Evolutionary conservation across 192 early-diverging fungal species (phyloP).

Genomic region (Coemansia aciculifera): DNA sequence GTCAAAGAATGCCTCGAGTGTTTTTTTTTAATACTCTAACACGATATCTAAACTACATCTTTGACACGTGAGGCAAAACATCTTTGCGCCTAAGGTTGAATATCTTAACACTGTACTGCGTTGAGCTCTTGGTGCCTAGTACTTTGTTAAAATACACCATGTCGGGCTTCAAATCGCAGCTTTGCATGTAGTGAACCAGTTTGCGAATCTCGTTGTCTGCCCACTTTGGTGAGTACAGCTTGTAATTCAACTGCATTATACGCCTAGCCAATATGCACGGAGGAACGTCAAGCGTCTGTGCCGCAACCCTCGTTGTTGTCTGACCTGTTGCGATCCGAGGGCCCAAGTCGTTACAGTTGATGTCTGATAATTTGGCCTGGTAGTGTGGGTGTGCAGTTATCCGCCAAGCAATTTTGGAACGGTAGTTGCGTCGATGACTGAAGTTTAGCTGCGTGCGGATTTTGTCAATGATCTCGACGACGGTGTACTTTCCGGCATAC

Average conservation of each 20-base stretch:
- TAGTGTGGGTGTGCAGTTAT: neutral
- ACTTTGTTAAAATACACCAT: neutral
- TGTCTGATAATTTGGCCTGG: neutral
- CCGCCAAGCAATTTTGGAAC: neutral
- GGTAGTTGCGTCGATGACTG: neutral
- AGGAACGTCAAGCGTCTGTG: neutral
- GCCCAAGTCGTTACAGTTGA: neutral
- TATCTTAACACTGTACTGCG: neutral
- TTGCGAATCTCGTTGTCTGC: neutral
- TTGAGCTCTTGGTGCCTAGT: neutral
- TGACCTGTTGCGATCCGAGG: neutral
- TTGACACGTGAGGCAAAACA: neutral
- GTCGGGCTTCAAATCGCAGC: neutral
- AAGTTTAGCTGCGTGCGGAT: neutral
- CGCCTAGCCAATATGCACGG: neutral
- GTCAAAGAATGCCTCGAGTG: no score
- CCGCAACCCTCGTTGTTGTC: neutral
- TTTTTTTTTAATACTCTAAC: no score
- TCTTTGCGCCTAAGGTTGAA: neutral
- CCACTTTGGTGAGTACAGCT: neutral
- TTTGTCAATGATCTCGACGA: neutral
- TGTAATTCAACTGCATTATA: neutral
- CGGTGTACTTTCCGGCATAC: neutral
- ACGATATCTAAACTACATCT: neutral
- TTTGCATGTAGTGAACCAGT: neutral